Conservation (phyloP, 306 rosid genomes). For the Spatholobus suberectus region DNA sequence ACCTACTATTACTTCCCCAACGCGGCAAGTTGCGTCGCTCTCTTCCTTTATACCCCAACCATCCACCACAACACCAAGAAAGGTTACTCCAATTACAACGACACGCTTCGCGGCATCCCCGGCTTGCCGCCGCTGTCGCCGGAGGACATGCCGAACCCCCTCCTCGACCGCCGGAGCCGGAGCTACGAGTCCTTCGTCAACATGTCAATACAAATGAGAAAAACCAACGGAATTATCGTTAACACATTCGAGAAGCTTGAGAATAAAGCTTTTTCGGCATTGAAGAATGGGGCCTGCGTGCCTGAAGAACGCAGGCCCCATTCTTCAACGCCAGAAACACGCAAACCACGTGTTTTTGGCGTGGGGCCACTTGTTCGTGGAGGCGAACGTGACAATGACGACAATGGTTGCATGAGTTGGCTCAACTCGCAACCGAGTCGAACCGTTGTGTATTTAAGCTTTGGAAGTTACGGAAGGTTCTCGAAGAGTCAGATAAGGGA, state of each 20-base stretch:
- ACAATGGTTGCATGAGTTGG: constrained; percentile 51
- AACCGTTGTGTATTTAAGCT: constrained; percentile 60
- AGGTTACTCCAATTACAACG: not conserved
- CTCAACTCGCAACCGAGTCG: constrained; percentile 51
- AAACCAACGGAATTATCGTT: constrained; percentile 45
- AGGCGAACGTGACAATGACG: not conserved
- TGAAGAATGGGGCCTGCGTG: constrained; percentile 45
- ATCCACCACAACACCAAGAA: constrained; percentile 37
- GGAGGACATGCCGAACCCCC: constrained; percentile 44
- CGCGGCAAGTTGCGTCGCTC: constrained; percentile 30
- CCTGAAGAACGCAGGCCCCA: not conserved
- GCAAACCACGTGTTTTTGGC: constrained; percentile 39
- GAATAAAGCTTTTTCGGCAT: constrained; percentile 32
- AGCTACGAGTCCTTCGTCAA: constrained; percentile 37
- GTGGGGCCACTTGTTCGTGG: constrained; percentile 48
- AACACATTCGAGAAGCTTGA: constrained; percentile 55
- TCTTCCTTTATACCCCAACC: constrained; percentile 39
- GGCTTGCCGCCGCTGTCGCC: constrained; percentile 47
- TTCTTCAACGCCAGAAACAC: constrained; percentile 4
- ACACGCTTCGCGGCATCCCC: constrained; percentile 27
- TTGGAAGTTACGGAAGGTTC: constrained; percentile 66
- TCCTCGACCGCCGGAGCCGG: constrained; percentile 31
- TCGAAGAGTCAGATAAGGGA: constrained; percentile 48
- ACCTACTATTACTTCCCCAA: constrained; percentile 50
- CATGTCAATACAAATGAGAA: not conserved